Evolutionary conservation across 805 yeast genomes (phyloP).

Genomic region (Brettanomyces naardenensis): DNA sequence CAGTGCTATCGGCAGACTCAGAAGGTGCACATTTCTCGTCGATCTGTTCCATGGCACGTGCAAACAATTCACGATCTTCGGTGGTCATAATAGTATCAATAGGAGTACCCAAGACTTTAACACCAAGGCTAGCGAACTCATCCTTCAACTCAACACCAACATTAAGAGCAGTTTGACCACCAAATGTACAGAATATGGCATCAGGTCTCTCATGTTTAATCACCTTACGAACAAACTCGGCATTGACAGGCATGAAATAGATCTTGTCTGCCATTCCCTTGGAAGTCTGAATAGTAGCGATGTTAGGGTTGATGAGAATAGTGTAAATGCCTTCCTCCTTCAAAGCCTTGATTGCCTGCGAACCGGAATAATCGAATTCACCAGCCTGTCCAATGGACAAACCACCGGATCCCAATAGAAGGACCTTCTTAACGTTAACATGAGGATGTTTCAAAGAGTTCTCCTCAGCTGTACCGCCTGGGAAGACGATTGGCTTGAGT

Average conservation of each 20-base stretch:
- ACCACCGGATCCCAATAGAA: conserved; percentile 97
- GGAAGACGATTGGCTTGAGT: conserved; percentile 74
- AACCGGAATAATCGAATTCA: conserved; percentile 94
- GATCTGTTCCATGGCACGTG: conserved; percentile 91
- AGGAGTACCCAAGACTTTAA: conserved; percentile 92
- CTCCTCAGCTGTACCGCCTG: conserved; percentile 77
- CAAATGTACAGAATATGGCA: conserved; percentile 93
- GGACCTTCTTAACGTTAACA: conserved; percentile 80
- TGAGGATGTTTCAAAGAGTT: conserved; percentile 71
- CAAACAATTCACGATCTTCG: conserved; percentile 95
- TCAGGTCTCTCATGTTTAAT: conserved; percentile 94
- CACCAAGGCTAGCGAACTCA: conserved; percentile 87
- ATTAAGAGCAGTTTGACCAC: conserved; percentile 96
- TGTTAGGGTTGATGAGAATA: conserved; percentile 91
- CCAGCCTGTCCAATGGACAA: conserved; percentile 98
- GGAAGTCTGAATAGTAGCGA: conserved; percentile 97
- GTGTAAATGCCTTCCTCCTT: conserved; percentile 98
- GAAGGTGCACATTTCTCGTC: conserved; percentile 94
- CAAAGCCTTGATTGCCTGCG: conserved; percentile 96
- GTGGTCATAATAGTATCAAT: conserved; percentile 95
- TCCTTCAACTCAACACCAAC: conserved; percentile 96
- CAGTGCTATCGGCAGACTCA: conserved; percentile 69
- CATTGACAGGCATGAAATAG: conserved; percentile 93
- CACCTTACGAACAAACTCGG: conserved; percentile 94
- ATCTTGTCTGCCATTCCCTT: conserved; percentile 97